Conservation (phyloP, 2,329 filamentous ascomycete species). For the Colletotrichum graminicola region DNA sequence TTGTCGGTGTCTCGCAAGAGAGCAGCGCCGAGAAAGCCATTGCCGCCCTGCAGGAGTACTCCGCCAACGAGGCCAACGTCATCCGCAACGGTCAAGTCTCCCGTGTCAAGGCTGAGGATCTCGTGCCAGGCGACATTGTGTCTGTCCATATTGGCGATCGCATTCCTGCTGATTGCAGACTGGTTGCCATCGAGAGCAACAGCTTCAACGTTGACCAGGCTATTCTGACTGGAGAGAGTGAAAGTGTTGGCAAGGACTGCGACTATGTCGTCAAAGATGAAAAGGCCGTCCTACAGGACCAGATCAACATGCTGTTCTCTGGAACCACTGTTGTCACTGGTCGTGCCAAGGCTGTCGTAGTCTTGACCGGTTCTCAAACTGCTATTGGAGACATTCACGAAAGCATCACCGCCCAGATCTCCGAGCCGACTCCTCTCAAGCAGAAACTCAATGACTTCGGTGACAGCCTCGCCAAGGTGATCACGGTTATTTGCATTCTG, state of each 20-base stretch:
- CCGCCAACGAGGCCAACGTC: slow-evolving; percentile 96
- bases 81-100: slow-evolving; percentile 85
- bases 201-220: slow-evolving; percentile 97
- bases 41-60: slow-evolving; percentile 97
- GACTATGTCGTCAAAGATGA: slow-evolving; percentile 75
- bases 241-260: slow-evolving; percentile 92
- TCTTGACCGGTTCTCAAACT: slow-evolving; percentile 88
- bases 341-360: slow-evolving; percentile 90
- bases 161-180: slow-evolving; percentile 92
- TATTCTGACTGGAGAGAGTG: slow-evolving; percentile 96
- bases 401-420: slow-evolving; percentile 98
- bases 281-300: slow-evolving; percentile 95
- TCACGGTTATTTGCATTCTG: slow-evolving; percentile 94
- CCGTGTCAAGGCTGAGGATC: slow-evolving; percentile 92
- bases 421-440: slow-evolving; percentile 95
- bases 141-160: slow-evolving; percentile 91
- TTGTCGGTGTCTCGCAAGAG: slow-evolving; percentile 98
- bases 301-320: slow-evolving; percentile 97
- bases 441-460: slow-evolving; percentile 99
- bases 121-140: slow-evolving; percentile 94
- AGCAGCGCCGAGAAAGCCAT: slow-evolving; percentile 99
- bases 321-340: slow-evolving; percentile 97
- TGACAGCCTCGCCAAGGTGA: slow-evolving; percentile 95
- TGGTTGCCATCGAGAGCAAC: slow-evolving; percentile 94
- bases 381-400: slow-evolving; percentile 99